Conservation (phyloP, 2,329 filamentous ascomycete species). For the Curvularia verruculosa region DNA sequence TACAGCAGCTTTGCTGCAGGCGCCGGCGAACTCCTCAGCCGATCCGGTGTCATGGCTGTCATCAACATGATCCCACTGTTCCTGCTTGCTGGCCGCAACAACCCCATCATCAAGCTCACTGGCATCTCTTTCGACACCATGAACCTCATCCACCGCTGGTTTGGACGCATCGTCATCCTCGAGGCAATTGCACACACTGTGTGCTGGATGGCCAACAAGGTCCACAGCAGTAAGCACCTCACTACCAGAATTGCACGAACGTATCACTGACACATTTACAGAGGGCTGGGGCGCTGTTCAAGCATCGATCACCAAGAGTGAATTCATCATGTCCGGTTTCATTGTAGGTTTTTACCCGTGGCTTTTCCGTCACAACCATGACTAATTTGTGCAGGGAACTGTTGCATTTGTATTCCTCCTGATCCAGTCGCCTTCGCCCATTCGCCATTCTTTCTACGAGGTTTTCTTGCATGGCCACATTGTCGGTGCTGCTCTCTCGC, state of each 20-base stretch:
- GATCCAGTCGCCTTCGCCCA: slow-evolving; percentile 71
- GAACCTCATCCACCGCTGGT: slow-evolving; percentile 81
- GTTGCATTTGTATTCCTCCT: slow-evolving; percentile 67
- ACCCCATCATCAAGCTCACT: slow-evolving; percentile 73
- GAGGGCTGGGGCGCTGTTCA: slow-evolving; percentile 59
- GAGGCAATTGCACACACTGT: slow-evolving; percentile 71
- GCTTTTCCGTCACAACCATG: slow-evolving; percentile 64
- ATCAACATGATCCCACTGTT: slow-evolving; percentile 83
- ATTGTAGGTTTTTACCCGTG: slow-evolving; percentile 61
- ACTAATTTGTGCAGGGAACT: slow-evolving; percentile 61
- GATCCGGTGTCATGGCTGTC: slow-evolving; percentile 71
- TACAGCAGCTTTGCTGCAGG: slow-evolving; percentile 74
- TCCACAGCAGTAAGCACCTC: slow-evolving; percentile 42
- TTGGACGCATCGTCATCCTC: slow-evolving; percentile 75
- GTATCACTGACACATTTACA: slow-evolving; percentile 32
- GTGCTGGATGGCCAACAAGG: slow-evolving; percentile 61
- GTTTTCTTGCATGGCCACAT: slow-evolving; percentile 78
- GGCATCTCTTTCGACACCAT: slow-evolving; percentile 82
- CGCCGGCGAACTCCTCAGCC: slow-evolving; percentile 67
- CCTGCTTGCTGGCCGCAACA: slow-evolving; percentile 76
- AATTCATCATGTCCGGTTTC: slow-evolving; percentile 66
- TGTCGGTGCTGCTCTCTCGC: slow-evolving; percentile 62
- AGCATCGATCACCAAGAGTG: slow-evolving; percentile 48
- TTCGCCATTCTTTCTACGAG: slow-evolving; percentile 81
- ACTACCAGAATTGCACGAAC: background rate